A percentile compares a stretch with the other conserved stretches of the same genome.
phyloP scores from a whole-genome alignment of 805 yeast species.

The Candida gorgasii region DNA sequence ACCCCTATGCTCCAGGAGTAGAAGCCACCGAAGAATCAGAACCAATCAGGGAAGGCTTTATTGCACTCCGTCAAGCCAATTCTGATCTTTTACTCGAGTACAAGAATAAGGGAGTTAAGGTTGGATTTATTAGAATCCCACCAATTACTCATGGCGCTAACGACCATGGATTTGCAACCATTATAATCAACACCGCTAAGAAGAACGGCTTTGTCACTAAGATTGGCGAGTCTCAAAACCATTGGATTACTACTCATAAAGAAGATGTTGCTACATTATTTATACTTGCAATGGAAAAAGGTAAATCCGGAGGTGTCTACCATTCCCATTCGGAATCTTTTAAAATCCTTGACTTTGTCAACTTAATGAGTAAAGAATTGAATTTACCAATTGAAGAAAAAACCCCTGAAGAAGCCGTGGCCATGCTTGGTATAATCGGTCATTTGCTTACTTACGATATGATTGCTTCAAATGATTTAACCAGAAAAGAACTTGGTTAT shows the following conservation, averaged over 20 bases:
- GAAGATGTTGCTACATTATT: slow-evolving; percentile 34
- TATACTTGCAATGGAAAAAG: slow-evolving; percentile 12
- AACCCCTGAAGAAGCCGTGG: slow-evolving; percentile 15
- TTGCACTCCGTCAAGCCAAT: not conserved
- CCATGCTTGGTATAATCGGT: slow-evolving; percentile 3
- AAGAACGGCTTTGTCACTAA: slow-evolving; percentile 31
- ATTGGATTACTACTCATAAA: slow-evolving; percentile 32
- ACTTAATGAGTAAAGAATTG: slow-evolving; percentile 20
- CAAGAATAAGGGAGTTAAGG: slow-evolving; percentile 21
- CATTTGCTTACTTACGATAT: too few species aligned
- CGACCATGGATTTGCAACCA: too few species aligned
- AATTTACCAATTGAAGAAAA: slow-evolving; percentile 16
- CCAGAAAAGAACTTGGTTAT: slow-evolving; percentile 25
- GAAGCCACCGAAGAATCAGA: not conserved
- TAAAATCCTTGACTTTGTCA: slow-evolving; percentile 24
- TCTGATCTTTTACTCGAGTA: too few species aligned
- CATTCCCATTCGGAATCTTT: slow-evolving; percentile 20
- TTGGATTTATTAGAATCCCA: slow-evolving; percentile 25
- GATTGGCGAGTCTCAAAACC: slow-evolving; percentile 29
- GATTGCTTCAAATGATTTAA: slow-evolving; percentile 17
- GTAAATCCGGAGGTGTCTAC: slow-evolving; percentile 9
- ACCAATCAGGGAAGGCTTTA: not conserved
- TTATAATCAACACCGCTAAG: slow-evolving; percentile 27
- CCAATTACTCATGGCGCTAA: slow-evolving; percentile 41
- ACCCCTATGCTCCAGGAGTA: too few species aligned